Conservation (phyloP, 768 basidiomycete species). For the Hebeloma cylindrosporum region DNA sequence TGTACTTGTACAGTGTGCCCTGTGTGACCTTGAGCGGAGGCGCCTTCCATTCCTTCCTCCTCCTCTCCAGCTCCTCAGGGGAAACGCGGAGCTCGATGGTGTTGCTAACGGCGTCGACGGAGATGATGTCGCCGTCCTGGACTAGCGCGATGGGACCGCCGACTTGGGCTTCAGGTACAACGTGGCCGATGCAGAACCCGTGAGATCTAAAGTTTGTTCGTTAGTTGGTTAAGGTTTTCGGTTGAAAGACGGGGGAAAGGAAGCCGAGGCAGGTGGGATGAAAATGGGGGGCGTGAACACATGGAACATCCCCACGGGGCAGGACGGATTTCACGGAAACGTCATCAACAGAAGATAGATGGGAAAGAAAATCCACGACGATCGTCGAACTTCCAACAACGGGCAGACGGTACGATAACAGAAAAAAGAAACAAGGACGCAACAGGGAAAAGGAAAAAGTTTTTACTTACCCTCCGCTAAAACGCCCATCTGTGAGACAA, state of each 20-base stretch:
- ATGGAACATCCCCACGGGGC: not conserved
- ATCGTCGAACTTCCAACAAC: too few species aligned
- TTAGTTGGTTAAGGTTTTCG: too few species aligned
- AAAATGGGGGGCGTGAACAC: not conserved
- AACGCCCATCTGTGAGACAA: constrained; percentile 95
- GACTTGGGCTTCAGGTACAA: constrained; percentile 93
- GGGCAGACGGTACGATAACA: constrained; percentile 5
- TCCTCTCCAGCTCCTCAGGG: constrained; percentile 72
- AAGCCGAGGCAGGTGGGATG: too few species aligned
- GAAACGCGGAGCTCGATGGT: constrained; percentile 77
- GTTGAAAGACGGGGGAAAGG: too few species aligned
- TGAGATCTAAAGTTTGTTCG: constrained; percentile 87
- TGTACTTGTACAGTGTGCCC: constrained; percentile 88
- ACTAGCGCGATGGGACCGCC: constrained; percentile 94
- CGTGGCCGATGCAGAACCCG: constrained; percentile 96
- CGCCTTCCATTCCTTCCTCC: constrained; percentile 74
- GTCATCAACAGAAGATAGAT: not conserved
- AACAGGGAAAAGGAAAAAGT: constrained; percentile 12
- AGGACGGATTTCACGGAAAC: not conserved
- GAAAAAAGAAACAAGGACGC: constrained; percentile 11
- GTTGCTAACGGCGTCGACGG: constrained; percentile 87
- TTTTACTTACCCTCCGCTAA: constrained; percentile 87
- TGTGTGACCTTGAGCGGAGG: constrained; percentile 82
- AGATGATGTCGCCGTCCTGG: constrained; percentile 82
- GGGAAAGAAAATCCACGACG: constrained; percentile 18